Evolutionary conservation across 257 asterid species (phyloP).

Genomic region (Linaria vulgaris): DNA sequence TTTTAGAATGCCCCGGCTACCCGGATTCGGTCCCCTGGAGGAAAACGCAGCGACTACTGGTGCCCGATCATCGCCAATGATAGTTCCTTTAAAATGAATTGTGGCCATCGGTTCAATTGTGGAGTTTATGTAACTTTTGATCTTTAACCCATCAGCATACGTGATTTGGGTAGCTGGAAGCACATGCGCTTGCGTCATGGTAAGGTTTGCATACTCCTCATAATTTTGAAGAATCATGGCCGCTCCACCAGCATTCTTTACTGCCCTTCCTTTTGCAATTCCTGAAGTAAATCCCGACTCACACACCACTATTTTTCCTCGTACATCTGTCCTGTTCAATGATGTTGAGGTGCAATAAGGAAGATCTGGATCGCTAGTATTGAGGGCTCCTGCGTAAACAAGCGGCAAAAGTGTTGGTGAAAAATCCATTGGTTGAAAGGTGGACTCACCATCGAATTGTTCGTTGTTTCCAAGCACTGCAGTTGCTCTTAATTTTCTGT

Average conservation of each 20-base stretch:
- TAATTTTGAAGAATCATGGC: slow-evolving; percentile 26
- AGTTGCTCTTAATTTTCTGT: slow-evolving; percentile 36
- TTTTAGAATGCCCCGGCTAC: slow-evolving; percentile 51
- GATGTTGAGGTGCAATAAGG: slow-evolving; percentile 26
- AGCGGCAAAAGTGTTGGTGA: slow-evolving; percentile 25
- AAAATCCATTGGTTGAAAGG: slow-evolving; percentile 38
- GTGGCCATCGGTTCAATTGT: slow-evolving; percentile 31
- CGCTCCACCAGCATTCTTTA: slow-evolving; percentile 33
- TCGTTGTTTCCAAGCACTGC: slow-evolving; percentile 37
- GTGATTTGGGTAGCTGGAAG: slow-evolving; percentile 33
- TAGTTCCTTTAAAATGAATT: slow-evolving; percentile 42
- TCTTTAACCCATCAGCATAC: slow-evolving; percentile 29
- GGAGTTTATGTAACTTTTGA: slow-evolving; percentile 30
- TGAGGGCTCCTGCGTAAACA: slow-evolving; percentile 28
- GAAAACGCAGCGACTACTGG: slow-evolving; percentile 50
- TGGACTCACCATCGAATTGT: slow-evolving; percentile 33
- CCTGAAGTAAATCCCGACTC: background rate
- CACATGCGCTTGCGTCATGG: slow-evolving; percentile 11
- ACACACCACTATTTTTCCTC: slow-evolving; percentile 31
- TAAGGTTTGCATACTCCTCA: background rate
- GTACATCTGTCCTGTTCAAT: slow-evolving; percentile 10
- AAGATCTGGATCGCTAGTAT: slow-evolving; percentile 13
- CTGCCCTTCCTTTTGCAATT: slow-evolving; percentile 17
- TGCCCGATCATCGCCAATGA: slow-evolving; percentile 38
- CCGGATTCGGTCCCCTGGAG: slow-evolving; percentile 41